These are phyloP conservation scores for Chaetoceros muelleri DNA, from an alignment of 108 stramenopile genomes.

Conservation along the genomic window DNA sequence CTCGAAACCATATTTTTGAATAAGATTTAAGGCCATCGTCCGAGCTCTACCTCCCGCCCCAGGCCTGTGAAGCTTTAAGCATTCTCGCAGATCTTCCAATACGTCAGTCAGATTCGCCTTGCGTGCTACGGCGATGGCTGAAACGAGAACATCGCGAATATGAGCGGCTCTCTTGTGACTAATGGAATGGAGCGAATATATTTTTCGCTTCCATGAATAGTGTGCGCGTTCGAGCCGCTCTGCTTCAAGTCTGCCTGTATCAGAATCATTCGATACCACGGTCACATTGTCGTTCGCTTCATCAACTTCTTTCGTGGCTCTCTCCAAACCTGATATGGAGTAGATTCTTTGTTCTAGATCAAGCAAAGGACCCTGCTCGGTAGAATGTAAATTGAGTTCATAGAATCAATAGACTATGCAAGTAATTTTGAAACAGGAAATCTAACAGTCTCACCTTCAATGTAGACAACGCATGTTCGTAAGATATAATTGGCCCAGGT, in stretches of 20 bases:
- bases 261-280: slow-evolving; percentile 25
- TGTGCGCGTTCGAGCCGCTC: slow-evolving; percentile 23
- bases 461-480: slow-evolving; percentile 28
- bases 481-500: slow-evolving; percentile 5
- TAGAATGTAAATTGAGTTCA: slow-evolving; percentile 17
- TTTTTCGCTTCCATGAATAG: slow-evolving; percentile 56
- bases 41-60: slow-evolving; percentile 53
- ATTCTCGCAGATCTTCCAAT: slow-evolving; percentile 49
- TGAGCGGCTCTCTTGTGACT: slow-evolving; percentile 31
- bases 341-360: slow-evolving; percentile 38
- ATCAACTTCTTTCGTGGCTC: slow-evolving; percentile 50
- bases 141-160: slow-evolving; percentile 50
- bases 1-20: slow-evolving; percentile 61
- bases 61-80: slow-evolving; percentile 51
- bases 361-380: slow-evolving; percentile 25
- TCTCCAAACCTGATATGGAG: slow-evolving; percentile 43
- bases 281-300: slow-evolving; percentile 58
- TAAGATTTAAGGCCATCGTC: slow-evolving; percentile 39
- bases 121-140: slow-evolving; percentile 67
- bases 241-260: slow-evolving; percentile 26
- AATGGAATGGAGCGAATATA: slow-evolving; percentile 39
- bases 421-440: not conserved
- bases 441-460: slow-evolving; percentile 32
- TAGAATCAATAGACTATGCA: slow-evolving; percentile 9
- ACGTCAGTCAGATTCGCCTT: slow-evolving; percentile 57